Percentiles rank a stretch among this genome's conserved stretches.
These are phyloP conservation scores for Pilaira anomala DNA, from an alignment of 192 early-diverging fungal genomes.

Conservation along the genomic window DNA sequence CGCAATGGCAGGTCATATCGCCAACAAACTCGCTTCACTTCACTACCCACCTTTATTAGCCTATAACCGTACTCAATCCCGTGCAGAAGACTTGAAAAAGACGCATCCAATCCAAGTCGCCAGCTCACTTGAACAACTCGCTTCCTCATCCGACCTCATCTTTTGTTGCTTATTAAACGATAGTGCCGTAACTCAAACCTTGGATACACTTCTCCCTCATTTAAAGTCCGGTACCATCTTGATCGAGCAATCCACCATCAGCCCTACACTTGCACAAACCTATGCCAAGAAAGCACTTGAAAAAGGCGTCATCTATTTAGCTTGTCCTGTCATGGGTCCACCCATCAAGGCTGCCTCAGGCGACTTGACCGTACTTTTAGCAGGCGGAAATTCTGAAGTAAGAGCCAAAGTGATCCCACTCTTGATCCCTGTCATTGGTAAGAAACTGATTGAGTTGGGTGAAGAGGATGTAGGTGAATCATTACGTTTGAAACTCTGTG, in stretches of 20 bases:
- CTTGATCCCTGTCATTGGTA: slow-evolving; percentile 46
- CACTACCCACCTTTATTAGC: slow-evolving; percentile 43
- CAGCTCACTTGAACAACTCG: slow-evolving; percentile 37
- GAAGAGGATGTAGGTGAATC: slow-evolving; percentile 38
- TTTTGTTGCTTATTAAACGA: slow-evolving; percentile 63
- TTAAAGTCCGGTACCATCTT: slow-evolving; percentile 41
- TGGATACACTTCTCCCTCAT: not conserved
- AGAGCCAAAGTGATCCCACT: slow-evolving; percentile 39
- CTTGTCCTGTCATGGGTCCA: slow-evolving; percentile 36
- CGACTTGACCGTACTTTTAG: slow-evolving; percentile 50
- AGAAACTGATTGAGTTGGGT: slow-evolving; percentile 49
- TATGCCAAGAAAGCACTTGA: slow-evolving; percentile 28
- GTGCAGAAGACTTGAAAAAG: slow-evolving; percentile 35
- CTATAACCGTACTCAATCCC: slow-evolving; percentile 60
- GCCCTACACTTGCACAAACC: slow-evolving; percentile 37
- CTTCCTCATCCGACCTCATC: slow-evolving; percentile 48
- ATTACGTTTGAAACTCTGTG: slow-evolving; percentile 58
- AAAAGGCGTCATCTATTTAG: slow-evolving; percentile 21
- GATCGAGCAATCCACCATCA: slow-evolving; percentile 60
- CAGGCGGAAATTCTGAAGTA: slow-evolving; percentile 41
- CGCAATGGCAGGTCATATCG: slow-evolving; percentile 45
- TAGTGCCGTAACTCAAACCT: slow-evolving; percentile 41
- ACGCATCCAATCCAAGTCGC: slow-evolving; percentile 32
- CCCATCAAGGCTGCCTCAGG: slow-evolving; percentile 44
- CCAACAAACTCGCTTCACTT: slow-evolving; percentile 14